Percentiles rank a stretch among this genome's conserved stretches.
phyloP scores from a whole-genome alignment of 352 stramenopile genomes.

The Peronospora destructor region DNA sequence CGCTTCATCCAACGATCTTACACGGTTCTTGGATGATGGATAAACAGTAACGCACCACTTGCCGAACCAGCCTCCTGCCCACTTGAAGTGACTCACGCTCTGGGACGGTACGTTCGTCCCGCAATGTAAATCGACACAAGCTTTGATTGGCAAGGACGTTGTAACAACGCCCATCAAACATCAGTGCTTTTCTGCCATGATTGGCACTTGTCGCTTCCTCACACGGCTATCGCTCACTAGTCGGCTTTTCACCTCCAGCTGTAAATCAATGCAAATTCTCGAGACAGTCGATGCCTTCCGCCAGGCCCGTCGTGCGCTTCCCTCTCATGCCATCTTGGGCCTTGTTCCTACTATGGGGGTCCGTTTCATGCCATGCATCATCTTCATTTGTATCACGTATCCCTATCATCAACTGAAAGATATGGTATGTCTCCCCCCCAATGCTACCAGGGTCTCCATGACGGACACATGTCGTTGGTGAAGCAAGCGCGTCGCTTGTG shows the following conservation, averaged over 20 bases:
- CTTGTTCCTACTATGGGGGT: conserved; percentile 99
- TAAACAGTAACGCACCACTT: too few species aligned
- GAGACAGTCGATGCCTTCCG: conserved; percentile 52
- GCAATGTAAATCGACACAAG: too few species aligned
- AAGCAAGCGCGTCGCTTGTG: conserved; percentile 84
- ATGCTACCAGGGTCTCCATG: conserved; percentile 86
- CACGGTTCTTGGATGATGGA: too few species aligned
- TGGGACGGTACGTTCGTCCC: background rate
- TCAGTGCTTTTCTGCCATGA: conserved; percentile 6
- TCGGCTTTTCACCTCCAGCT: conserved; percentile 18
- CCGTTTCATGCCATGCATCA: conserved; percentile 2
- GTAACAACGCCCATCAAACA: background rate
- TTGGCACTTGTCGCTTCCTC: conserved; percentile 12
- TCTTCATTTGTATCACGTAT: background rate
- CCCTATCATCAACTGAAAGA: background rate
- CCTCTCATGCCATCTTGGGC: conserved; percentile 70
- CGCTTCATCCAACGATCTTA: too few species aligned
- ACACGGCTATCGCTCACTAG: conserved; percentile 4
- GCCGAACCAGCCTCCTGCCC: too few species aligned
- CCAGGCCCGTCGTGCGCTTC: conserved; percentile 36
- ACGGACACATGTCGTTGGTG: conserved; percentile 90
- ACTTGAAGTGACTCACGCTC: too few species aligned
- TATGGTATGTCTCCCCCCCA: background rate
- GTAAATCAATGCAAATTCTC: conserved; percentile 39
- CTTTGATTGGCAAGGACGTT: too few species aligned